These are phyloP conservation scores for Diversispora epigaea DNA, from an alignment of 192 early-diverging fungal genomes.

Conservation along the genomic window DNA sequence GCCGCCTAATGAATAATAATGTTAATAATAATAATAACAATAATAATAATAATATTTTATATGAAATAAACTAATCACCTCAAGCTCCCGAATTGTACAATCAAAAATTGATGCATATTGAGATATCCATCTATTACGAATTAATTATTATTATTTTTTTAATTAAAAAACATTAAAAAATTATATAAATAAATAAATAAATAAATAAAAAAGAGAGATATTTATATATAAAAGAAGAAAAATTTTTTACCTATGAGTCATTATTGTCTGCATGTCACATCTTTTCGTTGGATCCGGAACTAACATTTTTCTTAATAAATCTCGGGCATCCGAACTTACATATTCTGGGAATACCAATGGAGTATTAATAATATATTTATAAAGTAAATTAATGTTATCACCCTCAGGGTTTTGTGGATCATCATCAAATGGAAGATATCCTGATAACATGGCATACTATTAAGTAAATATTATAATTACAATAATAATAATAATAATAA, in stretches of 20 bases:
- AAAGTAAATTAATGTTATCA: constrained; percentile 83
- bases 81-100: constrained; percentile 38
- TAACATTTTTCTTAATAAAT: constrained; percentile 85
- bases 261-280: constrained; percentile 72
- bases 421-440: constrained; percentile 88
- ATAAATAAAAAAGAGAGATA: no score
- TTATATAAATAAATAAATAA: no score
- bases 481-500: background rate
- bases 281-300: constrained; percentile 83
- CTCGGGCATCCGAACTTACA: constrained; percentile 71
- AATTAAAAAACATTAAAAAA: background rate
- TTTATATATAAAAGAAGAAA: no score
- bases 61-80: constrained; percentile 27
- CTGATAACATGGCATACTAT: constrained; percentile 85
- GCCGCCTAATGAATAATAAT: constrained; percentile 3
- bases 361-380: constrained; percentile 81
- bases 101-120: constrained; percentile 54
- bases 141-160: background rate
- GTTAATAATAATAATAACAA: background rate
- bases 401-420: constrained; percentile 88
- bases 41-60: background rate
- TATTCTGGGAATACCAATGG: constrained; percentile 86
- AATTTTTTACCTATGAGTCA: constrained; percentile 57
- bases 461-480: background rate
- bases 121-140: constrained; percentile 48